Evolutionary conservation across 1,139 yeast species (phyloP).

Genomic region (Sugiyamaella castrensis): DNA sequence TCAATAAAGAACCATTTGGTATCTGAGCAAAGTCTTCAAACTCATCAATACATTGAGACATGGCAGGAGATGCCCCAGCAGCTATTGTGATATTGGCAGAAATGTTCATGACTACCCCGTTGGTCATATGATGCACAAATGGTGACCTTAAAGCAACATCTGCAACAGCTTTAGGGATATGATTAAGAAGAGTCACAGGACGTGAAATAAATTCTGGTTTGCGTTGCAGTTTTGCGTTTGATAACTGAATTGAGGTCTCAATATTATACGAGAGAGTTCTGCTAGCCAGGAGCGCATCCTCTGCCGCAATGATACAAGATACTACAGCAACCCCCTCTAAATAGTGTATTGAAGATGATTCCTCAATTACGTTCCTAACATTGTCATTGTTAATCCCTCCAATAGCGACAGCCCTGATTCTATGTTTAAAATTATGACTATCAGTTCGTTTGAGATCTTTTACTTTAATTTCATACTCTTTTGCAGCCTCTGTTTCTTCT

Average conservation of each 20-base stretch:
- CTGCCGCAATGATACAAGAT: slow-evolving; percentile 75
- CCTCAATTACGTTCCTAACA: slow-evolving; percentile 53
- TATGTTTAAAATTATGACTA: background rate
- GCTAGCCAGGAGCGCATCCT: slow-evolving; percentile 43
- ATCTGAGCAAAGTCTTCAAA: slow-evolving; percentile 60
- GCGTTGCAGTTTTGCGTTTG: background rate
- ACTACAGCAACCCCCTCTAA: slow-evolving; percentile 81
- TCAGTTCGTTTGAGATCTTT: background rate
- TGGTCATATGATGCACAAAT: slow-evolving; percentile 83
- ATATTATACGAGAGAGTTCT: background rate
- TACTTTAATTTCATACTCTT: background rate
- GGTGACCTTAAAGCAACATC: slow-evolving; percentile 41
- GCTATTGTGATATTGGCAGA: slow-evolving; percentile 90
- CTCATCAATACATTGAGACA: slow-evolving; percentile 78
- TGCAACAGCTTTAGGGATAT: slow-evolving; percentile 23
- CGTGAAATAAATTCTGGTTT: background rate
- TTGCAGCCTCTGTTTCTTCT: background rate
- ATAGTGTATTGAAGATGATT: slow-evolving; percentile 49
- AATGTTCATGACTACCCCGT: slow-evolving; percentile 82
- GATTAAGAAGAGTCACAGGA: slow-evolving; percentile 11
- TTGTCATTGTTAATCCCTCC: slow-evolving; percentile 80
- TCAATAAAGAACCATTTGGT: slow-evolving; percentile 54
- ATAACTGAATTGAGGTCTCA: background rate
- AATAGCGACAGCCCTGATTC: slow-evolving; percentile 64
- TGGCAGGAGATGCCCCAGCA: slow-evolving; percentile 82